Percentiles rank a stretch among this genome's conserved stretches.
These are phyloP conservation scores for Cicer chorassanicum DNA, from an alignment of 306 rosid species.

Conservation along the genomic window DNA sequence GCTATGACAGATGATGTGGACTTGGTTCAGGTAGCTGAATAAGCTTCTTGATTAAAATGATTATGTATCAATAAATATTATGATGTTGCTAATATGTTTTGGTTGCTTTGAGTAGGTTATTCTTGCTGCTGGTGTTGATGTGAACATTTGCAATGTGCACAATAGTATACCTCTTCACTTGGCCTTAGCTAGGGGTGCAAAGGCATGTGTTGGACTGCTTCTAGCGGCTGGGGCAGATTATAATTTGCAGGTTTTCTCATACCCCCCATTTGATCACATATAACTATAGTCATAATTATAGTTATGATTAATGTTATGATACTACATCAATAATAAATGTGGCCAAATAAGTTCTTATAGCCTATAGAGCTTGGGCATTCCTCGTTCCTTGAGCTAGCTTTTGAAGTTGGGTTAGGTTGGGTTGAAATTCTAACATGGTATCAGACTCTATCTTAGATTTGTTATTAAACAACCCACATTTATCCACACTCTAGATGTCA, in stretches of 20 bases:
- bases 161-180: slow-evolving; percentile 95
- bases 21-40: slow-evolving; percentile 73
- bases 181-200: slow-evolving; percentile 97
- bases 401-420: background rate
- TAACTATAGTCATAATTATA: background rate
- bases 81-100: slow-evolving; percentile 41
- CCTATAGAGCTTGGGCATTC: background rate
- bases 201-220: slow-evolving; percentile 90
- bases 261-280: slow-evolving; percentile 25
- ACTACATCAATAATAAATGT: background rate
- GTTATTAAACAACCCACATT: background rate
- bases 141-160: slow-evolving; percentile 87
- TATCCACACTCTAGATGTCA: slow-evolving; percentile 8
- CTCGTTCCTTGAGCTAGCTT: slow-evolving; percentile 9
- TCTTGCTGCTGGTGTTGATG: slow-evolving; percentile 90
- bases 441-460: slow-evolving; percentile 1
- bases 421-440: slow-evolving; percentile 4
- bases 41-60: slow-evolving; percentile 35
- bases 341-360: slow-evolving; percentile 5
- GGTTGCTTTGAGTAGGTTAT: slow-evolving; percentile 69
- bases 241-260: slow-evolving; percentile 80
- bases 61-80: slow-evolving; percentile 27
- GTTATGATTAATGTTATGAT: slow-evolving; percentile 2
- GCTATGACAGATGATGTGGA: slow-evolving; percentile 89
- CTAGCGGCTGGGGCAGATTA: slow-evolving; percentile 85